Percentiles rank a stretch among this genome's conserved stretches.
phyloP scores from a whole-genome alignment of 2,329 filamentous ascomycete genomes.

The Pseudocercospora pini-densiflorae region DNA sequence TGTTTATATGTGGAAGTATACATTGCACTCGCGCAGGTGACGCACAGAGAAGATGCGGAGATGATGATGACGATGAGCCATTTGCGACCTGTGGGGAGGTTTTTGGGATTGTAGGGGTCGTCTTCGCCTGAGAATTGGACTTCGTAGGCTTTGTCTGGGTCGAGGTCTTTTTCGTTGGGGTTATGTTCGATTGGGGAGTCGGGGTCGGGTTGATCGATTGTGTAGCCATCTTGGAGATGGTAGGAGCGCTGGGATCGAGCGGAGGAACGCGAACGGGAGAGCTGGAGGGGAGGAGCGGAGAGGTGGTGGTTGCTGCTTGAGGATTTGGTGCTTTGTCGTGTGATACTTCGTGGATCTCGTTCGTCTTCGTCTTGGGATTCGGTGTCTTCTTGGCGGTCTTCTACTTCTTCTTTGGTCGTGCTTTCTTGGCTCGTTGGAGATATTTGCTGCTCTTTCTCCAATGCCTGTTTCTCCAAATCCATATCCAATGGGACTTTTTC shows the following conservation, averaged over 20 bases:
- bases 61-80: slow-evolving; percentile 81
- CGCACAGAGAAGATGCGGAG: slow-evolving; percentile 75
- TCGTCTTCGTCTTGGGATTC: slow-evolving; percentile 8
- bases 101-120: slow-evolving; percentile 77
- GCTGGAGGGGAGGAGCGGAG: slow-evolving; percentile 15
- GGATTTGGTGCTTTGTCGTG: slow-evolving; percentile 2
- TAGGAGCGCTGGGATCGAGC: slow-evolving; percentile 37
- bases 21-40: slow-evolving; percentile 53
- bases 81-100: slow-evolving; percentile 67
- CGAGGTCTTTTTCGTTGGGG: not conserved
- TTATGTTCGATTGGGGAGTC: not conserved
- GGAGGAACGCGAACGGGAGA: slow-evolving; percentile 33
- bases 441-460: not conserved
- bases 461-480: not conserved
- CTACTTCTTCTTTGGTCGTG: slow-evolving; percentile 6
- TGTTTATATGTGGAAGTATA: slow-evolving; percentile 80
- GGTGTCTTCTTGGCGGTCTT: slow-evolving; percentile 2
- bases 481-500: not conserved
- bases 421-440: not conserved
- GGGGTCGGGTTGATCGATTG: slow-evolving; percentile 19
- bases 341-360: slow-evolving; percentile 11
- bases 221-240: slow-evolving; percentile 36
- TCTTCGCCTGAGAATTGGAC: slow-evolving; percentile 76
- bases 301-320: not conserved
- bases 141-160: slow-evolving; percentile 59